Base-by-base conservation (phyloP, 176 grass and related monocot genomes). In the Alopecurus myosuroides region DNA sequence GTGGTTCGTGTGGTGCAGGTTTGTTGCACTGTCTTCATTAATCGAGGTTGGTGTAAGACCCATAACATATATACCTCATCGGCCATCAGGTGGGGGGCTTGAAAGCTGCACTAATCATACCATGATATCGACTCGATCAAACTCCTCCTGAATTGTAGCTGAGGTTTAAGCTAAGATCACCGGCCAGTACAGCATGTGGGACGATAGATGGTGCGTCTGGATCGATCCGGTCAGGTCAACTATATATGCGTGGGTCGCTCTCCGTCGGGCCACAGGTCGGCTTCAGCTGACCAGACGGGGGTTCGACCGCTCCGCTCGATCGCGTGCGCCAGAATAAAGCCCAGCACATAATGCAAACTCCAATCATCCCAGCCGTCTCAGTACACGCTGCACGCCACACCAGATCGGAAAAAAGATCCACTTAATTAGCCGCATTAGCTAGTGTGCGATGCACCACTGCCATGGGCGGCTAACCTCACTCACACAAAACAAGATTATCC, bases 401-500 rank as follows among this genome's bases (percentile, higher is more conserved):
- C 40, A 41, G 40, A 61, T 6, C 1, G 10, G n/a, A n/a, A 7
- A 62, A 71, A 19, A 55, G 51, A 51, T n/a, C 34, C 77, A 81
- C 60, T 31, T 14, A n/a, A 31, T 34, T 31, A 62, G 58, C 17
- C 57, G 65, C 79, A 25, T 41, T 78, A 42, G 68, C 33, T 82
- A 78, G 88, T 86, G 78, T 82, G 79, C 83, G 35, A 36, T 44
- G 84, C 84, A 86, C 84, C 86, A 65, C 34, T 0, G 37, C 30
- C 30, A 18, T 63, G 63, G 50, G 73, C 80, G 30, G 52, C 80
- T 13, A 3, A 68, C 10, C 7, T 40, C 80, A 35, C 20, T n/a
- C n/a, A n/a, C n/a, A n/a, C n/a, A n/a, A 85, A 40, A 89, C 50
- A 82, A 86, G 71, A 61, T 82, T 85, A 72, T 62, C 63, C 55